Percentiles rank a stretch among this genome's conserved stretches.
phyloP scores from a whole-genome alignment of 2,329 filamentous ascomycete species.

The Colletotrichum camelliae region DNA sequence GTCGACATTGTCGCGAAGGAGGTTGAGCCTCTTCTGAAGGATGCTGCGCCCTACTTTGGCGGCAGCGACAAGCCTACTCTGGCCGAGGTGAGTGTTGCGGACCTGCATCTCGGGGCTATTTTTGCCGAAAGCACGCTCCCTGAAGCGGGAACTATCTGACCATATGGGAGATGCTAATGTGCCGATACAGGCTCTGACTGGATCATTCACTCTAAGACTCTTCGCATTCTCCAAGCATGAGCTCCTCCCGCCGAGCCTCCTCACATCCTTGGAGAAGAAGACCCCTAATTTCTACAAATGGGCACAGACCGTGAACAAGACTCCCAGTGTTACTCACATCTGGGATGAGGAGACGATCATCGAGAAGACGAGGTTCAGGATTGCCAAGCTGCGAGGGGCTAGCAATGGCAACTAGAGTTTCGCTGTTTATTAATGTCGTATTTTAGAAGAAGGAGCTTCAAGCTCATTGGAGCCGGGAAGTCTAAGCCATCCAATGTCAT shows the following conservation, averaged over 20 bases:
- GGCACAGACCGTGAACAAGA: slow-evolving; percentile 62
- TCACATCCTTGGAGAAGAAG: slow-evolving; percentile 51
- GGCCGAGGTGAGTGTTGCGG: slow-evolving; percentile 66
- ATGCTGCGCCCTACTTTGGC: slow-evolving; percentile 66
- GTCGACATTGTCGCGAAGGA: slow-evolving; percentile 68
- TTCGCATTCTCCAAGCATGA: slow-evolving; percentile 58
- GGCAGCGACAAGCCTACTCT: slow-evolving; percentile 70
- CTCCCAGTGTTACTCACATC: slow-evolving; percentile 71
- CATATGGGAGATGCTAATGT: background rate
- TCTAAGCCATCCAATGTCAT: background rate
- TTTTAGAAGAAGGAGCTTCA: background rate
- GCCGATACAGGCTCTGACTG: slow-evolving; percentile 59
- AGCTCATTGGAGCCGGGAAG: background rate
- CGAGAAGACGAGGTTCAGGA: slow-evolving; percentile 44
- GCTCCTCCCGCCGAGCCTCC: slow-evolving; percentile 55
- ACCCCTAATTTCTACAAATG: slow-evolving; percentile 74
- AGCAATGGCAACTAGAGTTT: background rate
- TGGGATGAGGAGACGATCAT: slow-evolving; percentile 60
- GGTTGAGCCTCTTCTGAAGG: slow-evolving; percentile 71
- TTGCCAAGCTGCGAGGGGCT: slow-evolving; percentile 23
- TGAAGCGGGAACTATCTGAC: background rate
- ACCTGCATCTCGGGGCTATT: background rate
- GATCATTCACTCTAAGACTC: slow-evolving; percentile 70
- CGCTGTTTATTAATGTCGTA: background rate
- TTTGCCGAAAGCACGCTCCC: background rate